Evolutionary conservation across 1,284 basidiomycete genomes (phyloP).

Genomic region (Puccinia triticina): DNA sequence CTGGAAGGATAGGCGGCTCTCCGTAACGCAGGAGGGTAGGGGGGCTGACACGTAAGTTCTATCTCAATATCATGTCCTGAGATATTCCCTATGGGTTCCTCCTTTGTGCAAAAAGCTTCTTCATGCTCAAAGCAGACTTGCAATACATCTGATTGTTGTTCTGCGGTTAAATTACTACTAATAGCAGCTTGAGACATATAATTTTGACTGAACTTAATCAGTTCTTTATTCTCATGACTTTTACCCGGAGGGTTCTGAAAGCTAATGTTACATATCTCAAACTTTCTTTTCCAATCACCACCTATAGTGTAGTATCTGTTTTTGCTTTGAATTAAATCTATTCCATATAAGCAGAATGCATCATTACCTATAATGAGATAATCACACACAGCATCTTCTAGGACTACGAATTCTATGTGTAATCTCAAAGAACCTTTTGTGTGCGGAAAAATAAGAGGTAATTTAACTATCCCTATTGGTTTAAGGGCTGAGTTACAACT

Average conservation of each 20-base stretch:
- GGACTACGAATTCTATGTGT: neutral
- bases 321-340: conserved; percentile 23
- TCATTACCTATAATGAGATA: conserved; percentile 20
- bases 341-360: conserved; percentile 1
- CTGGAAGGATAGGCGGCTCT: conserved; percentile 15
- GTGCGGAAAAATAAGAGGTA: too few relatives aligned
- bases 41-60: neutral
- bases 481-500: conserved; percentile 27
- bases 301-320: conserved; percentile 22
- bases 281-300: conserved; percentile 33
- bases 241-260: neutral
- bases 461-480: neutral
- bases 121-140: too few relatives aligned
- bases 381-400: conserved; percentile 13
- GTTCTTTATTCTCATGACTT: too few relatives aligned
- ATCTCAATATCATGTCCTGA: conserved; percentile 11
- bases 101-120: conserved; percentile 7
- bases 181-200: too few relatives aligned
- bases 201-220: too few relatives aligned
- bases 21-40: neutral
- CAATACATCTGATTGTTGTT: too few relatives aligned
- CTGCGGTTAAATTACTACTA: too few relatives aligned
- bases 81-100: conserved; percentile 3
- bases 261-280: neutral
- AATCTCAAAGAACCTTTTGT: too few relatives aligned